phyloP scores from a whole-genome alignment of 2,329 filamentous ascomycete genomes.

The Teratosphaeria viscida region DNA sequence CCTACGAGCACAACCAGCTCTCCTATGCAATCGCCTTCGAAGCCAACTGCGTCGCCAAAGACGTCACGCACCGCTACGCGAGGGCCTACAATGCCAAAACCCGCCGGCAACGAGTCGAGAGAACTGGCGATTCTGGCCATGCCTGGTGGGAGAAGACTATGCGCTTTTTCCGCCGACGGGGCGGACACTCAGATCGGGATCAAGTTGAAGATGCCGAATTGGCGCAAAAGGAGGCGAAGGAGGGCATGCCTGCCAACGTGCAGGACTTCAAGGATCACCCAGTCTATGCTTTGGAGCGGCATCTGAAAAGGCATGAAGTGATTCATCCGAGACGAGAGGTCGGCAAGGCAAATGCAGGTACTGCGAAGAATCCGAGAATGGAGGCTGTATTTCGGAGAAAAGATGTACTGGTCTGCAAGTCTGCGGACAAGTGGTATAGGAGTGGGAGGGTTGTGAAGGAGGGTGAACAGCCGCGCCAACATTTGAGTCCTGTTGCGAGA shows the following conservation, averaged over 20 bases:
- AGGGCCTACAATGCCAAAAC: constrained; percentile 90
- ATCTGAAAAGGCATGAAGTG: constrained; percentile 74
- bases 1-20: constrained; percentile 65
- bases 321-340: constrained; percentile 61
- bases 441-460: constrained; percentile 63
- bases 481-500: constrained; percentile 32
- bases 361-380: constrained; percentile 43
- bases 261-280: constrained; percentile 33
- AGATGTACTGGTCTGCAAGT: constrained; percentile 70
- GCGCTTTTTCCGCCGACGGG: constrained; percentile 32
- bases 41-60: constrained; percentile 63
- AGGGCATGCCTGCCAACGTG: constrained; percentile 44
- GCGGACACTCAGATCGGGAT: constrained; percentile 50
- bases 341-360: constrained; percentile 65
- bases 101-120: constrained; percentile 67
- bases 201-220: constrained; percentile 76
- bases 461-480: constrained; percentile 74
- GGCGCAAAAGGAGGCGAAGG: constrained; percentile 56
- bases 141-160: constrained; percentile 46
- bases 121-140: constrained; percentile 41
- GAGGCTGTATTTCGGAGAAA: constrained; percentile 73
- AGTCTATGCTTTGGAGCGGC: constrained; percentile 63
- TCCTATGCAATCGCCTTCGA: constrained; percentile 81
- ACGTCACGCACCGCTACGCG: constrained; percentile 79
- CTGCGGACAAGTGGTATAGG: constrained; percentile 82